Evolutionary conservation across 2,329 filamentous ascomycete species (phyloP), one percentile per base, ranked within the genome.

Genomic region (Xylariaceae sp.): DNA sequence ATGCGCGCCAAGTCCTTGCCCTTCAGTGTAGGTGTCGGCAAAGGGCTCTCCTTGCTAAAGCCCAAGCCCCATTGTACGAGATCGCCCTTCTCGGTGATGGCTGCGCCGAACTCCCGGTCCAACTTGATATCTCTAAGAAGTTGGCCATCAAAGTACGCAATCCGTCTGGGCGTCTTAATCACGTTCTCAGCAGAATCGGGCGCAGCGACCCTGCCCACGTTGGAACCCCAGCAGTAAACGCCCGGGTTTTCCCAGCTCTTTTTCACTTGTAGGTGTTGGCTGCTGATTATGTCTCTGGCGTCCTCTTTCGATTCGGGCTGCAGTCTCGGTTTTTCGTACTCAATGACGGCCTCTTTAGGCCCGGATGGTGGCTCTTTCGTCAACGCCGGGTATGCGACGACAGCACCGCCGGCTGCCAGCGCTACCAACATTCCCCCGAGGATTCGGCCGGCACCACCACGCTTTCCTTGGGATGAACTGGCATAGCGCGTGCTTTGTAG

Each of bases 221-320:
- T 99, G 15, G 88, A 91, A 0, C 94, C 94, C 93, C 94, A 99
- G 4, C 88, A 86, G 74, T 96, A 97, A 0, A 97, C 88, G 1
- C 92, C 94, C 0, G 94, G 93, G 61, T 89, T 87, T 74, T 85
- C 84, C 81, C 82, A 86, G 74, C 90, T 95, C 70, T 84, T 85
- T 76, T 89, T 91, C 60, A 96, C 89, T 76, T 97, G 93, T 4
- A 90, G 76, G 75, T 96, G 91, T 72, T 96, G 90, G 9, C 89
- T 90, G 70, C 89, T 93, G 66, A 96, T 85, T 59, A 89, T 75
- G 57, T 92, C 88, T 59, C 89, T 77, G 63, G 87, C 87, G 64
- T 91, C 87, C 72, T 92, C 89, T 65, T 85, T 85, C 5, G 85
- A 86, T 1, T 76, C 73, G 23, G 80, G 77, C 62, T 80, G 78